Base-by-base conservation (phyloP, 768 basidiomycete genomes). In the Tulasnella sp. region DNA sequence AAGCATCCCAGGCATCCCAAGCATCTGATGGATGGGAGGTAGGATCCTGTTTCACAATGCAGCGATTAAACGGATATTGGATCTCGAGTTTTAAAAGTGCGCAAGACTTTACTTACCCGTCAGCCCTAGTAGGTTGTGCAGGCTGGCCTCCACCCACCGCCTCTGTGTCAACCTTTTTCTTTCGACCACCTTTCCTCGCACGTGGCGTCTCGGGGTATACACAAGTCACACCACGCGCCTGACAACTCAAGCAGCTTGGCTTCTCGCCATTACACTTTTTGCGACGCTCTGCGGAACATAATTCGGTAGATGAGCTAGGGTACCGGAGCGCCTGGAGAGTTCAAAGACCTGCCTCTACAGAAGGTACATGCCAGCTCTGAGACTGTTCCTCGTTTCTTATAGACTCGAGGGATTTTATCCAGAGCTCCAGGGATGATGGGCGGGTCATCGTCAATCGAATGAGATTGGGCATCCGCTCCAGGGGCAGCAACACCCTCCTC, bases 311-410 rank as follows among this genome's bases (percentile, higher is more conserved):
- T 50, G 32, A 52, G 51, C 10, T 8, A n/a, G 27, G 8, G 51
- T 19, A 10, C 8, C 17, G 9, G 7, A 10, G 5, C 9, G 10
- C 10, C 29, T 5, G 24, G 19, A n/a, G 13, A 56, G 4, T n/a
- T 58, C 17, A 42, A 24, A 19, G 17, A 60, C 38, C 17, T 17
- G 53, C 59, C 59, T 54, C 59, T 24, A 42, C 59, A 61, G 30
- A 61, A 61, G 19, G 24, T 54, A 43, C 59, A 61, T 24, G 59
- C 59, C 15, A 61, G 15, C 44, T 61, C 51, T 8, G 59, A 61
- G 5, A 61, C 51, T 32, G 53, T 52, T 2, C 51, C 59, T 43
- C 59, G 21, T 45, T 61, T 61, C 15, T 58, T 23, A 27, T 43
- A 54, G 24, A 27, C 30, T 17, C 59, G 59, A 17, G 51, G 51